Conservation (phyloP, 306 rosid species). For the Neltuma alba region DNA sequence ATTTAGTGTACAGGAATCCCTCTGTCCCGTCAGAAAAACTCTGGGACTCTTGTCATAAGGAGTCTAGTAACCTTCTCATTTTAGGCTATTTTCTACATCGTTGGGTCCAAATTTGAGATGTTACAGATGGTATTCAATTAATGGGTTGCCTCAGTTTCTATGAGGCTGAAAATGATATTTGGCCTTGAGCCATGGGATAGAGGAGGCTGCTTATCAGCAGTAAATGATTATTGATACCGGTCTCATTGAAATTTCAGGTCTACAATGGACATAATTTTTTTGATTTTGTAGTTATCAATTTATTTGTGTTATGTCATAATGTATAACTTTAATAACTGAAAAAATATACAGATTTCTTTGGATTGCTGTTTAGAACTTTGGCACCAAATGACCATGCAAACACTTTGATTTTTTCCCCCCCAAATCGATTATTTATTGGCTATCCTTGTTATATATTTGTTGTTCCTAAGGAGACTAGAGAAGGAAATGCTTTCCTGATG, state of each 20-base stretch:
- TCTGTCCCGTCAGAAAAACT: too few relatives aligned
- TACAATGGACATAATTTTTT: not conserved
- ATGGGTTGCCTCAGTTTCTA: not conserved
- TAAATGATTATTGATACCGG: not conserved
- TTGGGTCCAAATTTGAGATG: too few relatives aligned
- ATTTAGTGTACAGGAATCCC: too few relatives aligned
- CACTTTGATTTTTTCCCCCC: not conserved
- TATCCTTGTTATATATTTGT: not conserved
- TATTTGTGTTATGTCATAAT: slow-evolving; percentile 1
- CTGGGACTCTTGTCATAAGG: too few relatives aligned
- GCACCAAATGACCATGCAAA: slow-evolving; percentile 8
- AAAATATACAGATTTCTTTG: not conserved
- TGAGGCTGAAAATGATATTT: not conserved
- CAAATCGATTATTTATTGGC: not conserved
- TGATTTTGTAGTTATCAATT: not conserved
- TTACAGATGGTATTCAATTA: not conserved
- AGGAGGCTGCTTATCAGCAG: not conserved
- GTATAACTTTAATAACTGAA: not conserved
- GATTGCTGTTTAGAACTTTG: slow-evolving; percentile 13
- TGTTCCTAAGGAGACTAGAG: not conserved
- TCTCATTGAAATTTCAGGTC: not conserved
- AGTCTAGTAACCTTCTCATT: too few relatives aligned
- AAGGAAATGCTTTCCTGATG: slow-evolving; percentile 18
- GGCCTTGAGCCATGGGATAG: not conserved
- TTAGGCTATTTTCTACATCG: too few relatives aligned